Base-by-base conservation (phyloP, 2,329 filamentous ascomycete species). In the Cordyceps pruinosa region DNA sequence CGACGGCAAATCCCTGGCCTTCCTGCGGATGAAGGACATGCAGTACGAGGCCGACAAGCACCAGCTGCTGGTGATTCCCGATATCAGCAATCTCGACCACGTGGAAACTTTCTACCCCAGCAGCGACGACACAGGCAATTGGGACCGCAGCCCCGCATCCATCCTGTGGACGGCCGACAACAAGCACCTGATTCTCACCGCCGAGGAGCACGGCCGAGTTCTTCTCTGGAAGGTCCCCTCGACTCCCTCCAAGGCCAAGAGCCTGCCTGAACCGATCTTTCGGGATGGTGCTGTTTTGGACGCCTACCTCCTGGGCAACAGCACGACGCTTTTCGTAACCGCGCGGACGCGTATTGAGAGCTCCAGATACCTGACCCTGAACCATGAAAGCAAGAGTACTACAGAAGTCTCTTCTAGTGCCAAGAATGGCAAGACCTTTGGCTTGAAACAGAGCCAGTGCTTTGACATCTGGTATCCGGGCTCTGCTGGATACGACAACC, bases 11-110 rank as follows among this genome's bases (percentile, higher is more conserved):
- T 80, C 81, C 59, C 75, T 93, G 26, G 89, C 84, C 2, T 96
- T 95, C 68, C 77, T 89, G 30, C 84, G 88, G 60, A 96, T 95
- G 91, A 80, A 82, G 61, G 80, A 80, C 57, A 78, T 83, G 52
- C 84, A 87, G 59, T 96, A 96, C 68, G 91, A 97, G 70, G 83
- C 87, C 17, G 90, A 96, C 73, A 73, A 74, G 62, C 80, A 86
- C 45, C 80, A 85, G 45, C 73, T 90, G 4, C 72, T 91, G 60
- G 72, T 90, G 3, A 69, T 89, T 7, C 79, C 82, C 1, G 79
- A 89, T 63, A 73, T 89, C 49, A 69, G 69, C 15, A 78, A 85
- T 59, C 71, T 84, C 10, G 74, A 74, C 59, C 79, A 80, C 58
- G 79, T 85, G 13, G 76, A 83, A 60, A 83, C 86, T 64, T 85